Base-by-base conservation (phyloP, 2,329 filamentous ascomycete species). In the Neonectria faginata region DNA sequence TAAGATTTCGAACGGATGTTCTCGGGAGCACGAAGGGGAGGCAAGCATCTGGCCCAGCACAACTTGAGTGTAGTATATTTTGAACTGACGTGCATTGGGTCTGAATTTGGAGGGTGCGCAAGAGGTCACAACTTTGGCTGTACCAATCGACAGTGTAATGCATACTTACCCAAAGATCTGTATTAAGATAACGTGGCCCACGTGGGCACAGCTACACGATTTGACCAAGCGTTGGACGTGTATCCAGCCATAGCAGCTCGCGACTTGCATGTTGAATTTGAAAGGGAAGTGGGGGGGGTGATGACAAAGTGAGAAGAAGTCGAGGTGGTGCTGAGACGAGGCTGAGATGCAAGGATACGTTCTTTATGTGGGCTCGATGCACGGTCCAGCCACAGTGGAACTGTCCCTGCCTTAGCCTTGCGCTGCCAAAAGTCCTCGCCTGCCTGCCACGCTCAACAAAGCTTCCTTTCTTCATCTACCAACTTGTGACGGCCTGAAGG, bases 61-160 rank as follows among this genome's bases (percentile, higher is more conserved):
- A 51, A 10, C 27, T 48, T 31, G 25, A 36, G 55, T 57, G 41
- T 11, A 53, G 51, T 31, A 41, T 44, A 47, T 22, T n/a, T 52
- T 14, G 25, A 16, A 58, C 27, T 18, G 55, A 25, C 27, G 56
- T 54, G 51, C 20, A 57, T 48, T 20, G 42, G 53, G 56, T 47
- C 51, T 41, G 56, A 47, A 56, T 47, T 44, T 60, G 31, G 42
- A 44, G 39, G 60, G 42, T 57, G 52, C 33, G 45, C 33, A 63
- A 57, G 52, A 57, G 42, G 44, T 57, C 51, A 60, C 44, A 55
- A 56, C 42, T 60, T 52, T 53, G 53, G 33, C 42, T 50, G 42
- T 48, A 63, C 33, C 42, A 45, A 55, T 57, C 58, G 48, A 54
- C 53, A 54, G 59, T 62, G 42, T 58, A 65, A 61, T 42, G 56